These are phyloP conservation scores for Huntiella decipiens DNA, from an alignment of 2,329 filamentous ascomycete species.

Conservation along the genomic window DNA sequence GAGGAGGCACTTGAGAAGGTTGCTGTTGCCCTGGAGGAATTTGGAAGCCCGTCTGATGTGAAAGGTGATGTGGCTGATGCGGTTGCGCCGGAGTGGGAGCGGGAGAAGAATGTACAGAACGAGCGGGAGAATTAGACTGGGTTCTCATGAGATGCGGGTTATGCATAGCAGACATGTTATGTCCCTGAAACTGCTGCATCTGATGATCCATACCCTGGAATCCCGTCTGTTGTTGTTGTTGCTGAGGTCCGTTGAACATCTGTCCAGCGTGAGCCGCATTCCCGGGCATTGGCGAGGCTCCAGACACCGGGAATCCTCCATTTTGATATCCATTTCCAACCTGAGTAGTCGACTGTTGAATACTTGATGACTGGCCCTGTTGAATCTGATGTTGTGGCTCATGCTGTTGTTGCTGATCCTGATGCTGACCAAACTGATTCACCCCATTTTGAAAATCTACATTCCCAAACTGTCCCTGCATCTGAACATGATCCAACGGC, in stretches of 20 bases:
- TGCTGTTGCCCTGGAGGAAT: neutral
- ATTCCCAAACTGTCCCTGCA: too few species aligned
- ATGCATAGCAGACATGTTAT: constrained; percentile 7
- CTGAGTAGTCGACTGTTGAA: too few species aligned
- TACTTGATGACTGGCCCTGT: too few species aligned
- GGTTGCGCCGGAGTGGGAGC: constrained; percentile 1
- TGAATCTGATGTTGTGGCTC: neutral
- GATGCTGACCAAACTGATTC: too few species aligned
- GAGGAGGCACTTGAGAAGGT: neutral
- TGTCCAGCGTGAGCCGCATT: too few species aligned
- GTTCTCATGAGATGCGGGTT: constrained; percentile 6
- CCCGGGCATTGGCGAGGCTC: too few species aligned
- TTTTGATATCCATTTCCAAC: too few species aligned
- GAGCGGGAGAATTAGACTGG: constrained; percentile 3
- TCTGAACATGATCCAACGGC: too few species aligned
- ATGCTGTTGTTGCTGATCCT: neutral
- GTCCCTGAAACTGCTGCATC: constrained; percentile 15
- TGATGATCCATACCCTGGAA: constrained; percentile 13
- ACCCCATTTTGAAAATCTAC: too few species aligned
- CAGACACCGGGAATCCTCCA: too few species aligned
- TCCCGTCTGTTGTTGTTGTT: constrained; percentile 1
- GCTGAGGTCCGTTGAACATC: neutral
- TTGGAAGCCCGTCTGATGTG: neutral
- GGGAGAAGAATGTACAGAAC: constrained; percentile 5
- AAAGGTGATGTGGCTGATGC: neutral